Evolutionary conservation across 129 eudicot genomes (phyloP).

Genomic region (Mikania micrantha): DNA sequence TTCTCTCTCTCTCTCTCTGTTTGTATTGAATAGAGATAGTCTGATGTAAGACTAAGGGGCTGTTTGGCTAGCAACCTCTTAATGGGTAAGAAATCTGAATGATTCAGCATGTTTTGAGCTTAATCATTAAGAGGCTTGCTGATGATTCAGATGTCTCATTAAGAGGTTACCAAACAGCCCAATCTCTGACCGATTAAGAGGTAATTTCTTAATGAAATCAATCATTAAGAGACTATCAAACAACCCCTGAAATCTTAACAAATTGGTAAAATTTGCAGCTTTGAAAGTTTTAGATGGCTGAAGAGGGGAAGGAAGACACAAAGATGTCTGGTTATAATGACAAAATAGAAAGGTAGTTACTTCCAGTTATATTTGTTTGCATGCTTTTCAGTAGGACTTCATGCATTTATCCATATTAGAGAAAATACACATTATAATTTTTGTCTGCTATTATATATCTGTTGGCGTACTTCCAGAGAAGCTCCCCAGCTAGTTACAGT

Average conservation of each 20-base stretch:
- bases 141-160: no score
- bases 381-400: not conserved
- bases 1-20: not conserved
- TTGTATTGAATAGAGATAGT: not conserved
- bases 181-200: no score
- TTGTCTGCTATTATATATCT: not conserved
- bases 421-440: not conserved
- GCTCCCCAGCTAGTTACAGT: constrained; percentile 57
- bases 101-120: no score
- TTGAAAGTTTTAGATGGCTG: constrained; percentile 11
- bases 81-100: no score
- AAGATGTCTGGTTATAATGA: not conserved
- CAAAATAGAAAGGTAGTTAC: constrained; percentile 27
- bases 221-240: no score
- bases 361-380: not conserved
- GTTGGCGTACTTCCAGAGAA: constrained; percentile 41
- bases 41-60: not conserved
- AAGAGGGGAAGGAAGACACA: constrained; percentile 29
- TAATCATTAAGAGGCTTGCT: no score
- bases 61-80: no score
- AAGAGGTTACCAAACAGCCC: no score
- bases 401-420: not conserved
- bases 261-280: constrained; percentile 2
- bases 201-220: no score
- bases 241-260: not conserved